These are phyloP conservation scores for Phoenix roebelenii DNA, from an alignment of 176 grass and related monocot genomes.

Conservation along the genomic window DNA sequence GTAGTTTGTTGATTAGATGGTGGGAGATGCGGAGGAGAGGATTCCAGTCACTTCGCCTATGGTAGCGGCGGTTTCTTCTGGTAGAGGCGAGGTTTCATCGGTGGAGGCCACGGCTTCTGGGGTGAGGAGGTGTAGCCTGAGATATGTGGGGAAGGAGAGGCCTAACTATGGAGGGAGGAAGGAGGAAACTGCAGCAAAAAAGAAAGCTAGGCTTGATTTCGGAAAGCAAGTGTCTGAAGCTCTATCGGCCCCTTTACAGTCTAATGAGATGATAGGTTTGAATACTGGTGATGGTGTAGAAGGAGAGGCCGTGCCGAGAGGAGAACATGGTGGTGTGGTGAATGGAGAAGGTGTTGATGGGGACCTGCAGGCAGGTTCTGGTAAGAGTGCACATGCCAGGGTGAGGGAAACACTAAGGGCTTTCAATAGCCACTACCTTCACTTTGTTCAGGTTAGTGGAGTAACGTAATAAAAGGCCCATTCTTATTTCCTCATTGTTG, in stretches of 20 bases:
- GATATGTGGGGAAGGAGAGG: conserved; percentile 20
- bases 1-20: not conserved
- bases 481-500: too few species aligned
- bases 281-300: not conserved
- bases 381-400: conserved; percentile 44
- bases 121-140: conserved; percentile 31
- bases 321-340: conserved; percentile 1
- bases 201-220: conserved; percentile 14
- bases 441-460: conserved; percentile 53
- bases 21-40: conserved; percentile 10
- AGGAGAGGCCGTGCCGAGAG: not conserved
- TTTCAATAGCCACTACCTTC: conserved; percentile 69
- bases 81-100: conserved; percentile 2
- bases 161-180: conserved; percentile 15
- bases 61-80: conserved; percentile 19
- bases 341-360: conserved; percentile 13
- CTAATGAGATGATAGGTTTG: not conserved
- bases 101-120: not conserved
- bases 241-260: too few species aligned
- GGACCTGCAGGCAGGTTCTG: not conserved
- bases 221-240: not conserved
- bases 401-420: conserved; percentile 61
- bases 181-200: conserved; percentile 19
- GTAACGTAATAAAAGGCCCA: too few species aligned
- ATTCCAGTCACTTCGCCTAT: conserved; percentile 24